Conservation (phyloP, 1,139 yeast genomes). For the Ogataea hybrid region DNA sequence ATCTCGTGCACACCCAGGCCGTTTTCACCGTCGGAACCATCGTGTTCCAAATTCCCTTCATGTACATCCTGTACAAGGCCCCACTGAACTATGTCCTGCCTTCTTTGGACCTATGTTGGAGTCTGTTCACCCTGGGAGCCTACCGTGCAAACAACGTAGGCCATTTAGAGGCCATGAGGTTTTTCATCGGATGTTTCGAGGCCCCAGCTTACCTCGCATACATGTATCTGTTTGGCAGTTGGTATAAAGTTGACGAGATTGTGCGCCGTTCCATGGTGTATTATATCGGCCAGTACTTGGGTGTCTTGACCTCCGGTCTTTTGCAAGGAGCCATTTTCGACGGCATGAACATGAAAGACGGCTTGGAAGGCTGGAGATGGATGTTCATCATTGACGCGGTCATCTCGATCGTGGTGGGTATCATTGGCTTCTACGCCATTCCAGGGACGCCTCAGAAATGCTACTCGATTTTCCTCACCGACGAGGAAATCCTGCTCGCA, state of each 20-base stretch:
- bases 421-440: slow-evolving; percentile 57
- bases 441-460: slow-evolving; percentile 72
- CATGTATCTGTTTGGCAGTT: slow-evolving; percentile 61
- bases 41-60: slow-evolving; percentile 58
- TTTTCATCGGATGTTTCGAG: slow-evolving; percentile 57
- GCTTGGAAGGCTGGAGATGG: slow-evolving; percentile 71
- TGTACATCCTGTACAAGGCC: slow-evolving; percentile 50
- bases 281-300: slow-evolving; percentile 62
- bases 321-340: slow-evolving; percentile 44
- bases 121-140: slow-evolving; percentile 52
- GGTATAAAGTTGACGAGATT: slow-evolving; percentile 61
- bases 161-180: slow-evolving; percentile 55
- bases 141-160: slow-evolving; percentile 36
- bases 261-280: slow-evolving; percentile 53
- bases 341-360: slow-evolving; percentile 39
- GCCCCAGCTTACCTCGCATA: slow-evolving; percentile 45
- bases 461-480: slow-evolving; percentile 39
- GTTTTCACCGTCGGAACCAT: slow-evolving; percentile 60
- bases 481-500: slow-evolving; percentile 66
- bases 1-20: slow-evolving; percentile 50
- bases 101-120: slow-evolving; percentile 55
- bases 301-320: slow-evolving; percentile 47
- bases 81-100: slow-evolving; percentile 56
- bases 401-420: slow-evolving; percentile 57
- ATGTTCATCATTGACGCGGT: slow-evolving; percentile 67